phyloP scores from a whole-genome alignment of 495 filamentous ascomycete genomes.

The Neurospora cerealis region DNA sequence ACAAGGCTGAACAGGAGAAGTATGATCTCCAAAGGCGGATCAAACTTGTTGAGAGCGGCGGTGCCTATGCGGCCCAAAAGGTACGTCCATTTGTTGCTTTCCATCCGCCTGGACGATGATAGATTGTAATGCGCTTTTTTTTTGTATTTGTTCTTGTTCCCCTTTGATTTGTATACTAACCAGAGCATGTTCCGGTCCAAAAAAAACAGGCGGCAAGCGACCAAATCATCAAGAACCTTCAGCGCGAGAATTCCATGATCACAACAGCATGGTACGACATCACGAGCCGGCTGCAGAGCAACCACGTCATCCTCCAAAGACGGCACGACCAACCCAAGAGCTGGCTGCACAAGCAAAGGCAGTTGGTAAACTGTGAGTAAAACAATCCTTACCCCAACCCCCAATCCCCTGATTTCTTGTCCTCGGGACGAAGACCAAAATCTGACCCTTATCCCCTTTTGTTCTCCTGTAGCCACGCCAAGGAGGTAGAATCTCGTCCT shows the following conservation, averaged over 20 bases:
- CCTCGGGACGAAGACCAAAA: neutral
- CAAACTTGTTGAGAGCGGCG: constrained; percentile 34
- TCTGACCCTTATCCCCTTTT: neutral
- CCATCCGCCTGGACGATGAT: constrained; percentile 7
- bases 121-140: neutral
- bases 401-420: neutral
- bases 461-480: constrained; percentile 28
- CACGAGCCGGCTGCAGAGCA: constrained; percentile 73
- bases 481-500: constrained; percentile 33
- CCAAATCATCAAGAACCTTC: constrained; percentile 55
- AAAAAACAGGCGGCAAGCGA: constrained; percentile 44
- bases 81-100: constrained; percentile 21
- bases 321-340: constrained; percentile 71
- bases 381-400: neutral
- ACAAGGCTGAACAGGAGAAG: constrained; percentile 39
- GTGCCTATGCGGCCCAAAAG: constrained; percentile 37
- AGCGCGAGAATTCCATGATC: constrained; percentile 78
- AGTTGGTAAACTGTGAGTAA: constrained; percentile 49
- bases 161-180: neutral
- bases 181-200: constrained; percentile 6
- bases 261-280: constrained; percentile 89
- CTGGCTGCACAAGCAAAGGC: constrained; percentile 86
- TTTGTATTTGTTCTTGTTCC: neutral
- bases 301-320: constrained; percentile 67
- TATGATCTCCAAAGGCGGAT: constrained; percentile 37